Percentiles rank a stretch among this genome's conserved stretches.
phyloP scores from a whole-genome alignment of 2,329 filamentous ascomycete species.

The Microcyclospora tardicrescens region DNA sequence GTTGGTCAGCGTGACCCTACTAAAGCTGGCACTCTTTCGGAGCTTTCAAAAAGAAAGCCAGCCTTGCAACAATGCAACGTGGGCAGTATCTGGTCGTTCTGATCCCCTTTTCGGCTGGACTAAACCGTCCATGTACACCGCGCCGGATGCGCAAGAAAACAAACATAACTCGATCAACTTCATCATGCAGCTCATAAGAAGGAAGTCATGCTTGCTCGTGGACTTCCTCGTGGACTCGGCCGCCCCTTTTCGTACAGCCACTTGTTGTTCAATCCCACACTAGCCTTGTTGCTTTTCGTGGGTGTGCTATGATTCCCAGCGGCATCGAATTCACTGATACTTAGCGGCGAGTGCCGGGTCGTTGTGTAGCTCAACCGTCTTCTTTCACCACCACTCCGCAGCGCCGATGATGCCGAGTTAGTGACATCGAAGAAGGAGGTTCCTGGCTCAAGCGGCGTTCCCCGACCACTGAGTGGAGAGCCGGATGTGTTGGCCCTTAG shows the following conservation, averaged over 20 bases:
- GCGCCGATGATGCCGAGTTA: background rate
- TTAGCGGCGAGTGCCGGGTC: conserved; percentile 37
- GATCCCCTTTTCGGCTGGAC: too few species aligned
- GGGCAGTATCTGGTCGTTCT: too few species aligned
- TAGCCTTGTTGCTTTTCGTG: conserved; percentile 37
- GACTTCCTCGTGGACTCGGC: conserved; percentile 36
- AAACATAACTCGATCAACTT: too few species aligned
- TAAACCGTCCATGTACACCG: too few species aligned
- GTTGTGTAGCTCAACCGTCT: conserved; percentile 52
- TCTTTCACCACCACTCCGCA: conserved; percentile 24
- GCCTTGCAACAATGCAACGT: too few species aligned
- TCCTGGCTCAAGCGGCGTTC: conserved; percentile 28
- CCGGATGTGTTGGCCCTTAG: conserved; percentile 25
- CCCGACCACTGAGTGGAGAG: conserved; percentile 46
- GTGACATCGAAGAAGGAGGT: background rate
- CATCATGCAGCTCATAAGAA: conserved; percentile 16
- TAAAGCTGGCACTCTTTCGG: too few species aligned
- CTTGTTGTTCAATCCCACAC: conserved; percentile 73
- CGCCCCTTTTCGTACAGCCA: conserved; percentile 81
- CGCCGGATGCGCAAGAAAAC: too few species aligned
- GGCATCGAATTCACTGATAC: conserved; percentile 23
- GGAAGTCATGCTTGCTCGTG: conserved; percentile 26
- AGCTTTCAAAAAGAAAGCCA: too few species aligned
- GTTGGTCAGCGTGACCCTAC: too few species aligned
- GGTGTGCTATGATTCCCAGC: conserved; percentile 14